Conservation (phyloP, 352 stramenopile species). For the Pythium dissimile region DNA sequence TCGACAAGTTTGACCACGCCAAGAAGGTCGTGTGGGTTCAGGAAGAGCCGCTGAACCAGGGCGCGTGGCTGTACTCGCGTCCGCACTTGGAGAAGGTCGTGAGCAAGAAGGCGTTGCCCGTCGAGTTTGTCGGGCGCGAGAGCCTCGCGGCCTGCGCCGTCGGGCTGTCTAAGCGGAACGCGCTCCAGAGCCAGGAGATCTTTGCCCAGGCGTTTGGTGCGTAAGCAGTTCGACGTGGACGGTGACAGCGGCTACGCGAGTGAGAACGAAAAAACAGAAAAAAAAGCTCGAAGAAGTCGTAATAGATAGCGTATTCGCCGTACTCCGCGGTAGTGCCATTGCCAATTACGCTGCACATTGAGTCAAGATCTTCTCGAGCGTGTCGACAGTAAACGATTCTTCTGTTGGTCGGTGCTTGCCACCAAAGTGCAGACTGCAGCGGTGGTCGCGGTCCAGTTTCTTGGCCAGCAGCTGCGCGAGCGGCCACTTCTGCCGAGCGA, state of each 20-base stretch:
- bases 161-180: slow-evolving; percentile 66
- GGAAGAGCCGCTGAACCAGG: slow-evolving; percentile 81
- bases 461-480: slow-evolving; percentile 26
- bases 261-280: background rate
- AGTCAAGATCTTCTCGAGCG: background rate
- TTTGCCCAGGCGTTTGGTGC: slow-evolving; percentile 56
- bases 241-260: background rate
- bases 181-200: slow-evolving; percentile 60
- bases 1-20: slow-evolving; percentile 55
- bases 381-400: background rate
- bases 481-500: slow-evolving; percentile 22
- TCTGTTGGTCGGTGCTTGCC: too few species aligned
- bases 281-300: too few species aligned
- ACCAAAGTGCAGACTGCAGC: too few species aligned
- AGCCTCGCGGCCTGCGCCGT: slow-evolving; percentile 69
- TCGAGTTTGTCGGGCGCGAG: slow-evolving; percentile 74
- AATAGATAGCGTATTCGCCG: too few species aligned
- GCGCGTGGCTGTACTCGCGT: slow-evolving; percentile 68
- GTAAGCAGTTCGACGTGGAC: too few species aligned
- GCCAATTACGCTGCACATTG: slow-evolving; percentile 8
- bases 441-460: slow-evolving; percentile 21
- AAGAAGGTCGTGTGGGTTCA: slow-evolving; percentile 78
- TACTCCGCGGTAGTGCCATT: too few species aligned
- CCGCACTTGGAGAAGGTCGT: slow-evolving; percentile 73
- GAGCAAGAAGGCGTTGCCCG: slow-evolving; percentile 39